These are phyloP conservation scores for Piloderma croceum DNA, from an alignment of 768 basidiomycete species.

Conservation along the genomic window DNA sequence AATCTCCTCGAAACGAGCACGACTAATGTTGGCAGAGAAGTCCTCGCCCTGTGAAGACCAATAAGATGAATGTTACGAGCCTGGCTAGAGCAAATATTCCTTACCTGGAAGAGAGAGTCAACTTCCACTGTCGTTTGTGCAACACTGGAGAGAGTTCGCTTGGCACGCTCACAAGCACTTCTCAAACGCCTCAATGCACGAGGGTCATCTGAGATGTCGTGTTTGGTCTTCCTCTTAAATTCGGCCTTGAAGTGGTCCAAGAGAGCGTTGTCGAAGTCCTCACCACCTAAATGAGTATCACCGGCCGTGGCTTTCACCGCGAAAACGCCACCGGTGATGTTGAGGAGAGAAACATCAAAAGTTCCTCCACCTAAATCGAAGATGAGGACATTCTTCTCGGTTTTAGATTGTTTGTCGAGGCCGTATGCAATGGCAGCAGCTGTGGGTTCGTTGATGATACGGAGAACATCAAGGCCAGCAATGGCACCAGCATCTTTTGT, in stretches of 20 bases:
- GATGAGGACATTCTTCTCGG: slow-evolving; percentile 97
- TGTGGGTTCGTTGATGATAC: slow-evolving; percentile 99
- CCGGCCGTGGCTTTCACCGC: slow-evolving; percentile 99
- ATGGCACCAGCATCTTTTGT: slow-evolving; percentile 99
- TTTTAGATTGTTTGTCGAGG: slow-evolving; percentile 90
- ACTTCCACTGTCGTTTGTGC: slow-evolving; percentile 99
- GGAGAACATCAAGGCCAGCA: slow-evolving; percentile 96
- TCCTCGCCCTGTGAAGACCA: slow-evolving; percentile 71
- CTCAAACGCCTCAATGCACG: slow-evolving; percentile 94
- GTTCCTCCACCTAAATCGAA: slow-evolving; percentile 99
- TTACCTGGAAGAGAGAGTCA: slow-evolving; percentile 92
- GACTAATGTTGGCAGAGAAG: slow-evolving; percentile 97
- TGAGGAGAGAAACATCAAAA: slow-evolving; percentile 98
- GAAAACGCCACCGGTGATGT: slow-evolving; percentile 97
- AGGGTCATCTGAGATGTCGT: slow-evolving; percentile 94
- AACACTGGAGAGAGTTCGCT: slow-evolving; percentile 96
- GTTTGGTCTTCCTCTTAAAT: slow-evolving; percentile 96
- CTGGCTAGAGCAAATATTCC: slow-evolving; percentile 15
- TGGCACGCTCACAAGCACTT: slow-evolving; percentile 98
- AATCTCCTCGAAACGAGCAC: slow-evolving; percentile 99
- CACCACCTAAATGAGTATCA: slow-evolving; percentile 99
- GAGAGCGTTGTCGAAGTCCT: slow-evolving; percentile 98
- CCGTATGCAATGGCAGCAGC: slow-evolving; percentile 99
- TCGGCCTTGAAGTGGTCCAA: slow-evolving; percentile 99
- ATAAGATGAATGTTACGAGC: slow-evolving; percentile 7